These are phyloP conservation scores for Fusarium sp. DNA, from an alignment of 2,329 filamentous ascomycete genomes.

Conservation along the genomic window DNA sequence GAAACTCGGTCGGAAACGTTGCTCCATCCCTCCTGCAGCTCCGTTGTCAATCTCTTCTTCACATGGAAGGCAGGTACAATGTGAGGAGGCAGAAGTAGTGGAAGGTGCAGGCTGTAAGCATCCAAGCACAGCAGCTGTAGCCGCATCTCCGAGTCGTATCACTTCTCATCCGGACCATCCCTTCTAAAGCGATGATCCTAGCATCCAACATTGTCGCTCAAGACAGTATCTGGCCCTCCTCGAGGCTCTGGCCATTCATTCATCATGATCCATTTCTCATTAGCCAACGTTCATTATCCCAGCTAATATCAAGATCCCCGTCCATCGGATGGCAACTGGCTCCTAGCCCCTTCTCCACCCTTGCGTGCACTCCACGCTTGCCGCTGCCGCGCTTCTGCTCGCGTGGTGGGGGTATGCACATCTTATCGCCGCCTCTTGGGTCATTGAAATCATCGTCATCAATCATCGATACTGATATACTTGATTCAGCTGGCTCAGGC, in stretches of 20 bases:
- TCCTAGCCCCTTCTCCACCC: slow-evolving; percentile 26
- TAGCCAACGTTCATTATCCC: slow-evolving; percentile 39
- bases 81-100: neutral
- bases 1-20: slow-evolving; percentile 34
- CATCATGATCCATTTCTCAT: slow-evolving; percentile 34
- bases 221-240: neutral
- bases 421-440: slow-evolving; percentile 33
- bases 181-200: slow-evolving; percentile 31
- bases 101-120: neutral
- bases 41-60: slow-evolving; percentile 1
- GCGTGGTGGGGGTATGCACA: slow-evolving; percentile 30
- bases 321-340: slow-evolving; percentile 5
- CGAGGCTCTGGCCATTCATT: slow-evolving; percentile 22
- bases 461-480: slow-evolving; percentile 22
- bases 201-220: slow-evolving; percentile 4
- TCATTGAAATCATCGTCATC: slow-evolving; percentile 32
- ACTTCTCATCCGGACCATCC: slow-evolving; percentile 15
- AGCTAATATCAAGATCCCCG: slow-evolving; percentile 32
- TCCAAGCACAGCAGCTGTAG: neutral
- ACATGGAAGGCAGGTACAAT: neutral
- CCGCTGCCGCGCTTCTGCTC: slow-evolving; percentile 16
- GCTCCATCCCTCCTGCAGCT: slow-evolving; percentile 21
- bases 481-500: slow-evolving; percentile 1
- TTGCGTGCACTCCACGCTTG: slow-evolving; percentile 26
- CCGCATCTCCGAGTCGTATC: slow-evolving; percentile 3